phyloP scores from a whole-genome alignment of 1,284 basidiomycete genomes.

The Rhodofomes roseus region DNA sequence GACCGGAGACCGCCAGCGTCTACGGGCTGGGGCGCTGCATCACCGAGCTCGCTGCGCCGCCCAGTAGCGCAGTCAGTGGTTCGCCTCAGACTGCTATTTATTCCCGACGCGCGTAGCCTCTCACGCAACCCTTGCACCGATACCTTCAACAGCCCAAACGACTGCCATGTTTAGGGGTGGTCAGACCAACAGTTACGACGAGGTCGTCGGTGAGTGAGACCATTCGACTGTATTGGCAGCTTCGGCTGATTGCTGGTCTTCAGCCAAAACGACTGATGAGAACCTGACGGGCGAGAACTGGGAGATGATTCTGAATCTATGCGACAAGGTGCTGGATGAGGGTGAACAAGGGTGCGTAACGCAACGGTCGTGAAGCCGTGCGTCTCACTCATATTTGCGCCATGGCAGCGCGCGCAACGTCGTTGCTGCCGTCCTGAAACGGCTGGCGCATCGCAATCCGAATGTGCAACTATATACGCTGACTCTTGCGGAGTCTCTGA shows the following conservation, averaged over 20 bases:
- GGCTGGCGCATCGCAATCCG: slow-evolving; percentile 89
- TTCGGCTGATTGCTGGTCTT: slow-evolving; percentile 6
- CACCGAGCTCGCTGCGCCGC: neutral
- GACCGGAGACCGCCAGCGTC: neutral
- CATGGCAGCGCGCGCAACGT: slow-evolving; percentile 77
- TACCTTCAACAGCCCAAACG: neutral
- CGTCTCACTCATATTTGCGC: neutral
- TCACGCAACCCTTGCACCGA: neutral
- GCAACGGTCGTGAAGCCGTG: neutral
- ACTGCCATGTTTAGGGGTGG: slow-evolving; percentile 62
- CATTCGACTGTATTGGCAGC: neutral
- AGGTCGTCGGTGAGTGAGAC: slow-evolving; percentile 76
- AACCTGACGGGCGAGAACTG: slow-evolving; percentile 93
- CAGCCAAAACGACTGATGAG: slow-evolving; percentile 94
- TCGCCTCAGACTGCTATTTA: slow-evolving; percentile 10
- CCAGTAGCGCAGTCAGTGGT: slow-evolving; percentile 17
- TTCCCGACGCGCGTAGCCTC: slow-evolving; percentile 2
- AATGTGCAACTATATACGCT: slow-evolving; percentile 97
- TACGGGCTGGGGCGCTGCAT: neutral
- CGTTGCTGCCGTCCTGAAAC: slow-evolving; percentile 83
- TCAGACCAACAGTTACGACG: slow-evolving; percentile 83
- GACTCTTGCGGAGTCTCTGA: slow-evolving; percentile 81
- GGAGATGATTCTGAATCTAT: slow-evolving; percentile 93
- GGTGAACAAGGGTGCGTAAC: slow-evolving; percentile 71
- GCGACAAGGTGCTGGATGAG: slow-evolving; percentile 93